Conservation (phyloP, 805 yeast species). For the Metschnikowia kofuensis region DNA sequence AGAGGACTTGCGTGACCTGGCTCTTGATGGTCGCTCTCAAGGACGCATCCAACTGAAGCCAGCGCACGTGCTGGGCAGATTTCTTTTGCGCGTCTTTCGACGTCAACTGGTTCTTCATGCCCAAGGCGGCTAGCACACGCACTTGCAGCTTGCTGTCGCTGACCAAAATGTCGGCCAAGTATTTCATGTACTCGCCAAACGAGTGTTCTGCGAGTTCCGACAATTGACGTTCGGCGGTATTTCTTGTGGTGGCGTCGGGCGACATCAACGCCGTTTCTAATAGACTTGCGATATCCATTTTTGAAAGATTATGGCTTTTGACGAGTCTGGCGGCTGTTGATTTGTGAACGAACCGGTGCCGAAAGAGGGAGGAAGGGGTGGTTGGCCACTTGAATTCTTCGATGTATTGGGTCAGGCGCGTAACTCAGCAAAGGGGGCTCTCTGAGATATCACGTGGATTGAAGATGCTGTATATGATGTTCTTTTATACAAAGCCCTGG, state of each 20-base stretch:
- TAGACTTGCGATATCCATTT: constrained; percentile 58
- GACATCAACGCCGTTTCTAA: constrained; percentile 78
- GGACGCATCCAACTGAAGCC: constrained; percentile 60
- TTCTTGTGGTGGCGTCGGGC: constrained; percentile 63
- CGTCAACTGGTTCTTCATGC: constrained; percentile 81
- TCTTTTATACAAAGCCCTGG: too few relatives aligned
- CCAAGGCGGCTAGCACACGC: constrained; percentile 86
- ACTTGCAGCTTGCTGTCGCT: constrained; percentile 73
- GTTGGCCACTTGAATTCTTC: too few relatives aligned
- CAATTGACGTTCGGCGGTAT: constrained; percentile 77
- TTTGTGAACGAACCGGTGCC: neutral
- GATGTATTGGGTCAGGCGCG: too few relatives aligned
- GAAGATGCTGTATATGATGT: too few relatives aligned
- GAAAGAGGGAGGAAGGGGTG: too few relatives aligned
- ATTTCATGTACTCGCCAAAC: constrained; percentile 69
- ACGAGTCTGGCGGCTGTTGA: neutral
- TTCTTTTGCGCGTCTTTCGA: constrained; percentile 71
- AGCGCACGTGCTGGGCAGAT: constrained; percentile 61
- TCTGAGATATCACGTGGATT: too few relatives aligned
- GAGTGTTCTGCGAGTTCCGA: constrained; percentile 67
- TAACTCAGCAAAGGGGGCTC: too few relatives aligned
- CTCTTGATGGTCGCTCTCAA: constrained; percentile 65
- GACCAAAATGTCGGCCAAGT: constrained; percentile 68
- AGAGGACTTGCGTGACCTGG: constrained; percentile 54
- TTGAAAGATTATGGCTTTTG: neutral